These are phyloP conservation scores for Chimonanthus salicifolius DNA, from an alignment of 164 flowering plant species.

Conservation along the genomic window DNA sequence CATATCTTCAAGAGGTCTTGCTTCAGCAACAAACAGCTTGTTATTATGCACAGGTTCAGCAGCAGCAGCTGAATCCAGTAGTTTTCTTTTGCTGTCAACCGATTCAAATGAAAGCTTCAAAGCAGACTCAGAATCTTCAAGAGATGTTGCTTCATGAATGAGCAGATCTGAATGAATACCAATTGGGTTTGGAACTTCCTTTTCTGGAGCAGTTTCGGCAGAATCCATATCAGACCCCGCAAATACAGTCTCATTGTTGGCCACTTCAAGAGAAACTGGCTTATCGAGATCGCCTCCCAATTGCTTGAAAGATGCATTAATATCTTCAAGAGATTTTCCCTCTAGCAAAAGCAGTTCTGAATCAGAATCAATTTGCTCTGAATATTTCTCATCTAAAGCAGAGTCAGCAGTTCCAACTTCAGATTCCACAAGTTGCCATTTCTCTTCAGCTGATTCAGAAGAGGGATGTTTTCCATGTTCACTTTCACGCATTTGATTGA, in stretches of 20 bases:
- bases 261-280: constrained; percentile 1
- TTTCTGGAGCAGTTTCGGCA: background rate
- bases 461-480: background rate
- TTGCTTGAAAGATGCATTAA: constrained; percentile 5
- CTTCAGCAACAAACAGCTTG: constrained; percentile 11
- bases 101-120: constrained; percentile 8
- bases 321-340: constrained; percentile 12
- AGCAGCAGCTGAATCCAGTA: background rate
- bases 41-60: background rate
- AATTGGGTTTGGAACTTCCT: constrained; percentile 1
- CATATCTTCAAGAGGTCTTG: constrained; percentile 10
- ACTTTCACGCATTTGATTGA: too few relatives aligned
- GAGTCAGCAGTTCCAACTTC: constrained; percentile 2
- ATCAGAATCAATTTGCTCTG: constrained; percentile 9
- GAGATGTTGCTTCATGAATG: constrained; percentile 28
- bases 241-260: background rate
- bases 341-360: constrained; percentile 13
- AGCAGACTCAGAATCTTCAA: constrained; percentile 18
- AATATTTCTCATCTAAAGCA: background rate
- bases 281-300: background rate
- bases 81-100: background rate
- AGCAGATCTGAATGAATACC: constrained; percentile 11
- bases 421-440: background rate
- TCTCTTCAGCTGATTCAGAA: background rate
- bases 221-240: background rate